These are phyloP conservation scores for Crithidia acanthocephali DNA, from an alignment of 208 protist species.

Conservation along the genomic window DNA sequence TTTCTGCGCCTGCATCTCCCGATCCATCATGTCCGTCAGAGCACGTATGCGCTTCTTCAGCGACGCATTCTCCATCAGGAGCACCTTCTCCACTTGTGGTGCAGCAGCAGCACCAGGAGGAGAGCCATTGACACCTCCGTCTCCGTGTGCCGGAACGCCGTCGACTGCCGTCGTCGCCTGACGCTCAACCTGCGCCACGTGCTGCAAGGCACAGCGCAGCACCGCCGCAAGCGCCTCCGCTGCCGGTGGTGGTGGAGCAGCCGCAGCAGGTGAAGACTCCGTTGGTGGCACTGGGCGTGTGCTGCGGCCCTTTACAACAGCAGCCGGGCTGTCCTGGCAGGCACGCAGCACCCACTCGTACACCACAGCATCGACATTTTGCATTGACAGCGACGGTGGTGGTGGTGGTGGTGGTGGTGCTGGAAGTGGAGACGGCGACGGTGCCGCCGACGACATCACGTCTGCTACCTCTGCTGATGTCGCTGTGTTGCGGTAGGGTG, in stretches of 20 bases:
- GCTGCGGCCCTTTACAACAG: not conserved
- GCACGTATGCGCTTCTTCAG: conserved; percentile 61
- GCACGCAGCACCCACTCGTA: conserved; percentile 31
- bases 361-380: conserved; percentile 3
- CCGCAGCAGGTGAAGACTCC: too few species aligned
- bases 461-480: not conserved
- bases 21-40: conserved; percentile 60
- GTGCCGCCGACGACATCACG: not conserved
- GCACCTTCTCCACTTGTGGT: not conserved
- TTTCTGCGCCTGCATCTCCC: conserved; percentile 43
- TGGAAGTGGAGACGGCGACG: not conserved
- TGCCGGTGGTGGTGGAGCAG: not conserved
- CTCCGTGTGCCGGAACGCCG: not conserved
- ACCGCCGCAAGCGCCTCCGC: conserved; percentile 19
- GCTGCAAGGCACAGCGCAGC: conserved; percentile 17
- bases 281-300: too few species aligned
- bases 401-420: not conserved
- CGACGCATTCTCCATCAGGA: conserved; percentile 49
- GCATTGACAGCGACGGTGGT: not conserved
- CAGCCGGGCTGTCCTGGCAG: conserved; percentile 9
- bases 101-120: not conserved
- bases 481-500: conserved; percentile 13
- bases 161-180: not conserved
- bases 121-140: not conserved
- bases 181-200: conserved; percentile 19